Conservation (phyloP, 2,329 filamentous ascomycete species). For the Stromatinia cepivora region DNA sequence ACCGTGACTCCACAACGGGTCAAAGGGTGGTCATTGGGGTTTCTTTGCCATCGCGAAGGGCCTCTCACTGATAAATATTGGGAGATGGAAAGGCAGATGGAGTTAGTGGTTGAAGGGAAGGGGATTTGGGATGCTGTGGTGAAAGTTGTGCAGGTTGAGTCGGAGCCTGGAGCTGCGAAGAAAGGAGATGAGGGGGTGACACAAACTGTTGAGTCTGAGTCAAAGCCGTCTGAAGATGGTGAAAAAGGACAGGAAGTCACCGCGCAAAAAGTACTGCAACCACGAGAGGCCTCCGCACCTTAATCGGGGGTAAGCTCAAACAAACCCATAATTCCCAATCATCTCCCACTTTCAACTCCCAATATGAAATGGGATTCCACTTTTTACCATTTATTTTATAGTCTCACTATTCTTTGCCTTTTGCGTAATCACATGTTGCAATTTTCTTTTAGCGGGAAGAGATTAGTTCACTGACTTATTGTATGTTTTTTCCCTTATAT, state of each 20-base stretch:
- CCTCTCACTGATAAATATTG: background rate
- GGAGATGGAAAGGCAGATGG: background rate
- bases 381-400: background rate
- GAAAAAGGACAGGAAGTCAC: background rate
- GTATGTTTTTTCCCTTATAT: too few relatives aligned
- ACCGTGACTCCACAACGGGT: background rate
- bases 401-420: background rate
- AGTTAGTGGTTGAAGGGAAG: background rate
- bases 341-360: background rate
- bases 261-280: background rate
- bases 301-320: background rate
- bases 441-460: background rate
- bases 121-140: background rate
- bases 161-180: background rate
- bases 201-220: background rate
- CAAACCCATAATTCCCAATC: background rate
- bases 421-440: background rate
- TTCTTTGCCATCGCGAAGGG: background rate
- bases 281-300: background rate
- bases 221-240: background rate
- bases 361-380: background rate
- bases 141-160: background rate
- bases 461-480: too few relatives aligned
- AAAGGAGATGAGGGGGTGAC: background rate
- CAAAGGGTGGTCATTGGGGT: background rate